Base-by-base conservation (phyloP, 768 basidiomycete species). In the Agaricus subrufescens region DNA sequence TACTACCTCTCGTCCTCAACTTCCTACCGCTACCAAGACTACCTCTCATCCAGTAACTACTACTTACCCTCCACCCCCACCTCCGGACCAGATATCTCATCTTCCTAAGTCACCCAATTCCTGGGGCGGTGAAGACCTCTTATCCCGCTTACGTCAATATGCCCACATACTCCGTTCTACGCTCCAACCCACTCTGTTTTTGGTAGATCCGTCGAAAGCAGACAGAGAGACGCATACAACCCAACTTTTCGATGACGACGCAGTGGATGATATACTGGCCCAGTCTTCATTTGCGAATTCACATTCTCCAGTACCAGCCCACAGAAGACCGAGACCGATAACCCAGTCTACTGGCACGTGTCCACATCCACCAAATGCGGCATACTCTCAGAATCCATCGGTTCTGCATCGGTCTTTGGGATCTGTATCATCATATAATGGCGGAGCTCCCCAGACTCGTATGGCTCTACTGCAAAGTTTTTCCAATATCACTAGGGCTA, bases 141-240 rank as follows among this genome's bases (percentile, higher is more conserved):
- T 97, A 6, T 76, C 83, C 12, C 85, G 89, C 10, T 74, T 99
- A 5, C 79, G 86, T 46, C 77, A 77, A 19, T 93, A 94, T 64
- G 82, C 89, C 1, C 86, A 91, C 62, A 71, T 99, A 49, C 77
- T 98, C 40, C 87, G 92, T 15, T 95, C 93, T 1, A 87, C 83
- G 31, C 76, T 98, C 9, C 91, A 97, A 60, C 83, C 94, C 7
- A 81, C 86, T 1, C 71, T 98, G 3, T 98, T 88, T 73, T 81
- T 99, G 45, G 78, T 98, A 50, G 96, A 99, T 67, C 97, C 97
- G 0, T 94, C 91, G 43, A 80, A 88, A 50, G 80, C 86, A n/a
- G 97, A 99, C 70, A 82, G 95, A 39, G 96, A 98, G 61, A 81
- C 90, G 0, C 96, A 98, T 66, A 88, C 91, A 15, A 91, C 73